phyloP scores from a whole-genome alignment of 2,329 filamentous ascomycete species.

The Neospermospora avenae region DNA sequence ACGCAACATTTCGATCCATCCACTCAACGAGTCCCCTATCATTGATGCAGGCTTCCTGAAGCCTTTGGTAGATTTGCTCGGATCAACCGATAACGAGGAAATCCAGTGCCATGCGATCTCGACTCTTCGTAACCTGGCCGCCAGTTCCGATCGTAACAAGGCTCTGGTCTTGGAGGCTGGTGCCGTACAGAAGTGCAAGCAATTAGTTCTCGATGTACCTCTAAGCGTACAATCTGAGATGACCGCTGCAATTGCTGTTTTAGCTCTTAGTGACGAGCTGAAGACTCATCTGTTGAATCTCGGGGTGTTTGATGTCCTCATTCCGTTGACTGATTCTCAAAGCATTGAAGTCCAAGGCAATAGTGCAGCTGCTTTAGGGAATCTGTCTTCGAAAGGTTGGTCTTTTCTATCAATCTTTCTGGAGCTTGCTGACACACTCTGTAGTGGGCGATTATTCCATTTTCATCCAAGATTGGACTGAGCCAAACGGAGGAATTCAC shows the following conservation, averaged over 20 bases:
- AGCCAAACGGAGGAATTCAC: conserved; percentile 91
- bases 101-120: conserved; percentile 99
- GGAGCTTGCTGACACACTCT: conserved; percentile 30
- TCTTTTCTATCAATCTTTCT: conserved; percentile 2
- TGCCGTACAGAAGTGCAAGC: conserved; percentile 97
- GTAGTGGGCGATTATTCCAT: conserved; percentile 94
- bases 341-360: conserved; percentile 99
- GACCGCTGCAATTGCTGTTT: conserved; percentile 97
- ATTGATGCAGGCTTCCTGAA: conserved; percentile 96
- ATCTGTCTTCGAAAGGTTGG: conserved; percentile 93
- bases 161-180: conserved; percentile 94
- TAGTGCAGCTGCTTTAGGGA: conserved; percentile 91
- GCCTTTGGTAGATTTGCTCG: conserved; percentile 87
- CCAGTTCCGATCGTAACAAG: conserved; percentile 97
- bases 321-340: conserved; percentile 89
- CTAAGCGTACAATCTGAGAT: conserved; percentile 97
- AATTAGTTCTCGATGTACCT: conserved; percentile 88
- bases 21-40: conserved; percentile 95
- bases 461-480: conserved; percentile 90
- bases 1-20: conserved; percentile 97
- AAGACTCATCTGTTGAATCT: conserved; percentile 88
- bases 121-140: conserved; percentile 89
- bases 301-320: conserved; percentile 93
- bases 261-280: conserved; percentile 91
- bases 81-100: conserved; percentile 95